Evolutionary conservation across 352 stramenopile species (phyloP), one percentile per base, ranked within the genome.

Genomic region (Pythium monospermum): DNA sequence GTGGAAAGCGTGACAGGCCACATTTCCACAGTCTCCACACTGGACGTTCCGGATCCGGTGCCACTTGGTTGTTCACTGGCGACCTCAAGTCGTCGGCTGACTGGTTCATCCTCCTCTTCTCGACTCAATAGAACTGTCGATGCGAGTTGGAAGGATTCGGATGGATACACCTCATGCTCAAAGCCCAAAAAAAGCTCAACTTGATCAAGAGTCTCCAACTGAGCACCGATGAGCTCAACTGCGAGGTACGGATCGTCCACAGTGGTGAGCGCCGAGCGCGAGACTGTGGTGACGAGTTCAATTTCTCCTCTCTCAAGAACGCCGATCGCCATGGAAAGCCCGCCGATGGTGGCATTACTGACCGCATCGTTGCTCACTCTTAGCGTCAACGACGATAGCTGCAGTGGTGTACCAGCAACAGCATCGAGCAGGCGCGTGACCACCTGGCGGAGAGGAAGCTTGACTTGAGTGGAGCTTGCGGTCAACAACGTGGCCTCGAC

Each of bases 1-100:
- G 38, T 61, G n/a, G 46, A 45, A 1, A 61, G 11, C 6, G 43
- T 23, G 23, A 61, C 19, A 13, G 53, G 53, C 53, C 53, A 55
- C 38, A 51, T 15, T n/a, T 38, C 51, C 22, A 30, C 42, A 12
- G 23, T 43, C 21, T 37, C 23, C 13, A 28, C 35, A 8, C 1
- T 49, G 26, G n/a, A 28, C 3, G 25, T n/a, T 28, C 33, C 19
- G 6, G 22, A 15, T 13, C 8, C 27, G 21, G 19, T 11, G 7
- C 1, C 44, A 16, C 26, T 18, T 48, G 49, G 19, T 4, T 39
- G 28, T 40, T 56, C 21, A 19, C 26, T 46, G 39, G 3, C 4
- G 22, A 2, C 12, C 19, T 13, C 3, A 53, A 43, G 19, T 6
- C 12, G 36, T 2, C 38, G 21, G 7, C 38, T 21, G 10, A 11